Base-by-base conservation (phyloP, 2,329 filamentous ascomycete genomes). In the Ceratocystis eucalypticola region DNA sequence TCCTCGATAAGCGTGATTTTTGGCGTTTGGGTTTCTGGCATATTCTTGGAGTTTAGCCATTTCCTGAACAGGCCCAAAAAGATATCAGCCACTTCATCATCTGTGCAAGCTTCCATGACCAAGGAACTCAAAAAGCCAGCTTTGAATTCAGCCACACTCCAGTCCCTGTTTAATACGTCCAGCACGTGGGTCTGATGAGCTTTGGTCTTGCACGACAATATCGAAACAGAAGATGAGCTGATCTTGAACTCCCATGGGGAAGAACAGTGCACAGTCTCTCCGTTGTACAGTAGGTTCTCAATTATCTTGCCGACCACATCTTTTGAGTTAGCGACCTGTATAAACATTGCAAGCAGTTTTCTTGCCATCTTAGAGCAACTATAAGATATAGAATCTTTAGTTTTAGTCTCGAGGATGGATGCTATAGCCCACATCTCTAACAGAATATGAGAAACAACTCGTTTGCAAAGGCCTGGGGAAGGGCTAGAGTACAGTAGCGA, bases 371-470 rank as follows among this genome's bases (percentile, higher is more conserved):
- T 73, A 65, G 77, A 77, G 67, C 78, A 80, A 0, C 74, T 71
- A 30, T 77, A 73, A 20, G 77, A 74, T 4, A 74, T 71, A 1
- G 71, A 69, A 70, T 6, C 72, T 73, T 0, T 74, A 71, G 79
- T 83, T 84, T 4, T 17, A 37, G 28, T 17, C 1, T 46, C 64
- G 12, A 61, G 64, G 5, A 55, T 37, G 2, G 81, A 82, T 0
- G 82, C 76, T 17, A 89, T 72, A 1, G 80, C 77, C 87, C 87
- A 90, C 0, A 90, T 75, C 1, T 86, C 81, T 3, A 84, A 73
- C 2, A 88, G 70, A 1, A 88, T 71, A 0, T 83, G 83, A 2
- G 77, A 76, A 1, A 89, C 73, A 0, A 90, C 75, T 63, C 87
- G 78, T 69, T 80, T 84, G 57, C 84, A 82, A 8, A 89, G 74